These are phyloP conservation scores for Termitomyces sp. DNA, from an alignment of 768 basidiomycete species.

Conservation along the genomic window DNA sequence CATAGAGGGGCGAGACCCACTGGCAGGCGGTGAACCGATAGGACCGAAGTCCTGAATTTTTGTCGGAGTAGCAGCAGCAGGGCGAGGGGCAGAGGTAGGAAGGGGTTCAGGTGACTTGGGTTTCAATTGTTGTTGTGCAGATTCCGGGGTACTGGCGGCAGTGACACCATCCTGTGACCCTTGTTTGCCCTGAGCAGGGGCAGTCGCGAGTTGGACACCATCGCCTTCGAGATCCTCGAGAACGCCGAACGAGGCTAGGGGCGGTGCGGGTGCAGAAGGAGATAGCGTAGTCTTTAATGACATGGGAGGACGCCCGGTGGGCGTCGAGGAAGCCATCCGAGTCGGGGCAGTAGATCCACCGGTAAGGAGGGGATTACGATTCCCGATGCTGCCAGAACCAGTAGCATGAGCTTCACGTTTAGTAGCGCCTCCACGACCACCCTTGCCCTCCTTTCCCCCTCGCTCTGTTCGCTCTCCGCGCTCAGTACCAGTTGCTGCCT, in stretches of 20 bases:
- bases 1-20: slow-evolving; percentile 26
- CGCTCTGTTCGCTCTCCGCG: slow-evolving; percentile 27
- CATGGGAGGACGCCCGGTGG: slow-evolving; percentile 56
- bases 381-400: slow-evolving; percentile 19
- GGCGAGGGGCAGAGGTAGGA: slow-evolving; percentile 55
- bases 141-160: neutral
- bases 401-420: slow-evolving; percentile 33
- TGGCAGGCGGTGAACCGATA: slow-evolving; percentile 75
- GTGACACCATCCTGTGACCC: slow-evolving; percentile 17
- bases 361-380: slow-evolving; percentile 39
- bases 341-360: slow-evolving; percentile 71
- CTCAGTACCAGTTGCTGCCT: slow-evolving; percentile 34
- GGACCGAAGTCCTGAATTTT: slow-evolving; percentile 65
- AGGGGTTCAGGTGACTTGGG: slow-evolving; percentile 45
- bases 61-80: slow-evolving; percentile 37
- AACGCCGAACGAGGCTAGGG: slow-evolving; percentile 65
- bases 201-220: slow-evolving; percentile 39
- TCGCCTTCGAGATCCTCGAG: slow-evolving; percentile 53
- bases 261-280: slow-evolving; percentile 77
- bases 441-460: slow-evolving; percentile 25
- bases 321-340: slow-evolving; percentile 35
- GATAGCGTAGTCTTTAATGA: slow-evolving; percentile 69
- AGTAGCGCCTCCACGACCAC: slow-evolving; percentile 31
- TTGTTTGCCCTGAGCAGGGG: slow-evolving; percentile 38
- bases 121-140: slow-evolving; percentile 18